phyloP scores from a whole-genome alignment of 1,284 basidiomycete genomes.

The Melampsora americana region DNA sequence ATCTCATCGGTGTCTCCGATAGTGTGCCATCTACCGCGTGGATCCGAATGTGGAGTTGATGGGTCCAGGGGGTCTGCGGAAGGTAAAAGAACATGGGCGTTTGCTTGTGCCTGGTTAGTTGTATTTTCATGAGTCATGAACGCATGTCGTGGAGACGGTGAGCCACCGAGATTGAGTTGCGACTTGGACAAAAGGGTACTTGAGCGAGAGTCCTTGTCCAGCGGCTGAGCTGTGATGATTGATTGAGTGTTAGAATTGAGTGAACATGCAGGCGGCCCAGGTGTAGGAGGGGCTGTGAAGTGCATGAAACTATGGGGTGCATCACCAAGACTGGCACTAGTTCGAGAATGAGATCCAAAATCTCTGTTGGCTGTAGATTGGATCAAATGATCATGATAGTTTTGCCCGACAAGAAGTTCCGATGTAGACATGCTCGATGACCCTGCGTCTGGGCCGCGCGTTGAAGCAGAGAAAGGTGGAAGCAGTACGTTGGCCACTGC shows the following conservation, averaged over 20 bases:
- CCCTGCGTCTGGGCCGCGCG: not conserved
- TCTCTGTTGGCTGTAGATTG: no score
- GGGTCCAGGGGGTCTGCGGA: not conserved
- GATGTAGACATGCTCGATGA: not conserved
- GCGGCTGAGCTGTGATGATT: not conserved
- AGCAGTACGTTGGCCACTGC: not conserved
- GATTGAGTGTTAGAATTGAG: not conserved
- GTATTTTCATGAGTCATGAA: not conserved
- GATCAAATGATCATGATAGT: not conserved
- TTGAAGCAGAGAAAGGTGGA: not conserved
- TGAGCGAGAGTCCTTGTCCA: not conserved
- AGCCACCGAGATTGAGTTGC: not conserved
- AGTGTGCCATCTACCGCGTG: not conserved
- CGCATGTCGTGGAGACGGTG: not conserved
- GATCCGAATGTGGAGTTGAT: not conserved
- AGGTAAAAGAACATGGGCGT: no score
- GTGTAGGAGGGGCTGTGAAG: not conserved
- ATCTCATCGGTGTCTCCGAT: conserved; percentile 5
- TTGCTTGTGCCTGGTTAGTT: no score
- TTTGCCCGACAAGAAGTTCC: not conserved
- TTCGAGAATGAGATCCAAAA: no score
- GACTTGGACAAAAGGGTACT: not conserved
- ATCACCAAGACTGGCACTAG: no score
- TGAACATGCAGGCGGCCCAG: not conserved
- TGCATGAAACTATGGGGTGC: no score